Evolutionary conservation across 2,329 filamentous ascomycete genomes (phyloP).

Genomic region (Neonectria faginata): DNA sequence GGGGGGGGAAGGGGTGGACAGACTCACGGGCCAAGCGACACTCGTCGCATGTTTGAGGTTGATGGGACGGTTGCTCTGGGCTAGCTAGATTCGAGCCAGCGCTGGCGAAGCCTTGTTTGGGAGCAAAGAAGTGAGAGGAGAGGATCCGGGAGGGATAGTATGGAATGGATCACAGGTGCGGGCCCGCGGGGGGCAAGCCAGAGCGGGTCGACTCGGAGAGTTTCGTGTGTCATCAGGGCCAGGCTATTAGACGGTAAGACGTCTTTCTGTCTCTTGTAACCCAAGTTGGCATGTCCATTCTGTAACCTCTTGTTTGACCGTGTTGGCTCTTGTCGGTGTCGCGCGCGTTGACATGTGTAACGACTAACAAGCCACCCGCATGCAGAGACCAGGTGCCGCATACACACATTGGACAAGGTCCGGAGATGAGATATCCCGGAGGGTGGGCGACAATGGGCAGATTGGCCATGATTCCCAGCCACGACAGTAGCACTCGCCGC

Average conservation of each 20-base stretch:
- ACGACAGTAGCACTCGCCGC: background rate
- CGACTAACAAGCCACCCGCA: slow-evolving; percentile 1
- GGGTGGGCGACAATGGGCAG: slow-evolving; percentile 11
- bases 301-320: background rate
- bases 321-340: background rate
- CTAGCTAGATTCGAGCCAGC: slow-evolving; percentile 33
- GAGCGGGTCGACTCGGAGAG: slow-evolving; percentile 12
- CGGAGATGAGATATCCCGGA: slow-evolving; percentile 24
- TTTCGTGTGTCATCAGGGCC: slow-evolving; percentile 38
- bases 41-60: slow-evolving; percentile 62
- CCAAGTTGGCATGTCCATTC: background rate
- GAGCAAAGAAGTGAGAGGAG: slow-evolving; percentile 17
- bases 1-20: no score
- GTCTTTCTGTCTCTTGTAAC: background rate
- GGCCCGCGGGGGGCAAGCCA: slow-evolving; percentile 10
- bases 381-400: background rate
- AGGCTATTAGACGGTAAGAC: slow-evolving; percentile 2
- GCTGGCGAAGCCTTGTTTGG: slow-evolving; percentile 7
- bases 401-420: background rate
- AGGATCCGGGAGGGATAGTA: slow-evolving; percentile 22
- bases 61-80: slow-evolving; percentile 55
- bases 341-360: background rate
- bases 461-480: slow-evolving; percentile 9
- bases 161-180: slow-evolving; percentile 24
- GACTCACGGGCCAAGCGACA: slow-evolving; percentile 38